These are phyloP conservation scores for Cyclocybe cylindracea DNA, from an alignment of 768 basidiomycete species.

Conservation along the genomic window DNA sequence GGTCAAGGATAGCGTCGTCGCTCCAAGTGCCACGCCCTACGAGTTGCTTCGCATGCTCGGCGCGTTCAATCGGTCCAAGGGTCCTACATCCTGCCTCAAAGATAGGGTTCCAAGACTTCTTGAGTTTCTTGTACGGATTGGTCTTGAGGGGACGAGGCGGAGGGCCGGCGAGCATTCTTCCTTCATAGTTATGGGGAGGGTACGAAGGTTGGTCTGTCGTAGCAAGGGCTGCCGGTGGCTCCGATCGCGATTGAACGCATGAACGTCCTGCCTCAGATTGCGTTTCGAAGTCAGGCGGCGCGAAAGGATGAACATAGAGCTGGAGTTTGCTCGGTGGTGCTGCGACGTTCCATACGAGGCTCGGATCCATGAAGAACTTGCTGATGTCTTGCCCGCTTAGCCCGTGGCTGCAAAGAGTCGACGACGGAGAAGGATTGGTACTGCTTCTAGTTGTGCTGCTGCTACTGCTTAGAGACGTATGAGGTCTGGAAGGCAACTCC, in stretches of 20 bases:
- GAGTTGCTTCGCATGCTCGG: background rate
- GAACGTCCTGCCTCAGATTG: too few species aligned
- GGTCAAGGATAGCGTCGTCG: conserved; percentile 12
- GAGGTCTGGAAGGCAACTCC: background rate
- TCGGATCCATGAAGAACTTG: background rate
- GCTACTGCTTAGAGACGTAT: conserved; percentile 2
- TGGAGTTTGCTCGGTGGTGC: background rate
- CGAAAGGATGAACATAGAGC: too few species aligned
- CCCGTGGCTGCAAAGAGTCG: conserved; percentile 6
- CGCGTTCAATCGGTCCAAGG: background rate
- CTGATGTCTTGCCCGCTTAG: background rate
- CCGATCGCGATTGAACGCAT: too few species aligned
- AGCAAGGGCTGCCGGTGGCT: too few species aligned
- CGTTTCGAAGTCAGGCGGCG: too few species aligned
- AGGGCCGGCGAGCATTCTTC: too few species aligned
- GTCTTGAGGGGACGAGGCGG: too few species aligned
- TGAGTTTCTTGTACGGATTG: too few species aligned
- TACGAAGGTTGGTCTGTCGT: too few species aligned
- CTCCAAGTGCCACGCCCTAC: conserved; percentile 9
- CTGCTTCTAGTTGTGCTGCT: conserved; percentile 3
- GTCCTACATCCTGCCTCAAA: too few species aligned
- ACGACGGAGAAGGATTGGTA: conserved; percentile 12
- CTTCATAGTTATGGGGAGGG: too few species aligned
- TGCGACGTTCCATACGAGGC: conserved; percentile 4
- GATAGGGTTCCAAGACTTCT: too few species aligned